phyloP scores from a whole-genome alignment of 345 rosid species.

The Euclidium syriacum region DNA sequence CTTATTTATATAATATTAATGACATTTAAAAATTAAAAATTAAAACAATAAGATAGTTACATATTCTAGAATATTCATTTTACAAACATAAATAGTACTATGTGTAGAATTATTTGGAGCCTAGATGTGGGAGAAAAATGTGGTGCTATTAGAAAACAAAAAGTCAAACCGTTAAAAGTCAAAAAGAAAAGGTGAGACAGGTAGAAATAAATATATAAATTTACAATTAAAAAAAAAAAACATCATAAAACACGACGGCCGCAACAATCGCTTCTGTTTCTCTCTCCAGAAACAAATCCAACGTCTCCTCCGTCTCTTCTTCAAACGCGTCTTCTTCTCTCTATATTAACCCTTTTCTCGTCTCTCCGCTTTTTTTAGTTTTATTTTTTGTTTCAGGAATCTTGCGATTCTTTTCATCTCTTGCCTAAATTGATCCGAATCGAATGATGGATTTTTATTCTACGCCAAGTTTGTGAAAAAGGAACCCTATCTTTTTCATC shows the following conservation, averaged over 20 bases:
- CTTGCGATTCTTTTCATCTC: background rate
- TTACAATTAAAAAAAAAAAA: background rate
- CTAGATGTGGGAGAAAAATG: no score
- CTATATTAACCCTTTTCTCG: constrained; percentile 12
- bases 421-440: constrained; percentile 5
- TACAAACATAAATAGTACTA: no score
- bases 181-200: constrained; percentile 12
- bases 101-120: no score
- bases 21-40: no score
- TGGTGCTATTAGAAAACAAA: no score
- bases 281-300: constrained; percentile 22
- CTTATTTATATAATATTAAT: no score
- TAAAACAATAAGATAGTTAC: no score
- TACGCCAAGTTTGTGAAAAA: constrained; percentile 18
- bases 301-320: constrained; percentile 33
- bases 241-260: constrained; percentile 19
- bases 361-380: background rate
- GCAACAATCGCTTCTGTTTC: constrained; percentile 16
- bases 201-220: background rate
- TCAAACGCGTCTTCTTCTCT: constrained; percentile 33
- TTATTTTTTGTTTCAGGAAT: background rate
- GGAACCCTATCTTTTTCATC: constrained; percentile 15
- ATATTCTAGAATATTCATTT: no score
- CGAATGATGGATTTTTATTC: constrained; percentile 30
- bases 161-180: constrained; percentile 21